Conservation (phyloP, 1,139 yeast species). For the Geotrichum klebahnii region DNA sequence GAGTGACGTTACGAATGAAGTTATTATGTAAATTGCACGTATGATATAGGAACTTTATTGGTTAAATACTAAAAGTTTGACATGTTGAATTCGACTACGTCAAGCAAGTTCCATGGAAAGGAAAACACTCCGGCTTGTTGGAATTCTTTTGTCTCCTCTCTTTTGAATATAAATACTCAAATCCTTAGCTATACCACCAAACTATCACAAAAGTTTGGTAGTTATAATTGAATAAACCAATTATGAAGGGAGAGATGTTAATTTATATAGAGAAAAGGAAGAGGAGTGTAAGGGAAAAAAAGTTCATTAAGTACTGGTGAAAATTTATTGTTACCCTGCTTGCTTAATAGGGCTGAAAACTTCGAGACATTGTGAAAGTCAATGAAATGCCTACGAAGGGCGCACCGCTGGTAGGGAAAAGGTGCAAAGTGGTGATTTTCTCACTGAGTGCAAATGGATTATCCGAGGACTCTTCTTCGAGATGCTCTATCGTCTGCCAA, state of each 20-base stretch:
- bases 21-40: constrained; percentile 47
- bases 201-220: constrained; percentile 7
- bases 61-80: neutral
- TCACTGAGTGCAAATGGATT: no score
- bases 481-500: no score
- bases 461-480: no score
- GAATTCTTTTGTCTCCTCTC: constrained; percentile 21
- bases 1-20: constrained; percentile 53
- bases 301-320: neutral
- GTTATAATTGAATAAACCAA: constrained; percentile 12
- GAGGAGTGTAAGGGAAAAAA: neutral
- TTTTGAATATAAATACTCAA: constrained; percentile 8
- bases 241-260: constrained; percentile 20
- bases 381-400: neutral
- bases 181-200: constrained; percentile 21
- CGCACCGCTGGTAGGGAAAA: no score
- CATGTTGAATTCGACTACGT: constrained; percentile 23
- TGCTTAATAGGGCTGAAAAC: no score
- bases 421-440: no score
- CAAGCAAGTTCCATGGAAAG: constrained; percentile 21
- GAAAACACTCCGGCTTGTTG: constrained; percentile 24
- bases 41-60: neutral
- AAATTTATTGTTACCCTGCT: constrained; percentile 7
- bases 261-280: neutral
- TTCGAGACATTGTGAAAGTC: no score